Evolutionary conservation across 257 asterid genomes (phyloP).

Genomic region (Salvia miltiorrhiza): DNA sequence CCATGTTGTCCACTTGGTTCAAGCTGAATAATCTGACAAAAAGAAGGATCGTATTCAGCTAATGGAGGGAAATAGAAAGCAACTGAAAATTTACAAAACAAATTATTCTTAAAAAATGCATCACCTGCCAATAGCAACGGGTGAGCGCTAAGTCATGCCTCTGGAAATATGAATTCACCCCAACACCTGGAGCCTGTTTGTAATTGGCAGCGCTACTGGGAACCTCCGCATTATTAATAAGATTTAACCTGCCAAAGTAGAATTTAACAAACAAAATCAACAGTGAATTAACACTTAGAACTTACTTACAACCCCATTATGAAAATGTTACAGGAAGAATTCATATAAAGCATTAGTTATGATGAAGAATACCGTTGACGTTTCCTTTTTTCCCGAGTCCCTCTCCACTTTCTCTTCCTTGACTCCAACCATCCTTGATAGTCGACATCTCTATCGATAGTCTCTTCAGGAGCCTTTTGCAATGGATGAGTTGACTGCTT

Average conservation of each 20-base stretch:
- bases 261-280: conserved; percentile 11
- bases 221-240: conserved; percentile 34
- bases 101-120: conserved; percentile 19
- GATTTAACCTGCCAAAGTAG: conserved; percentile 48
- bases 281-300: background rate
- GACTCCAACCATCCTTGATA: conserved; percentile 94
- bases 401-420: conserved; percentile 95
- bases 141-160: conserved; percentile 80
- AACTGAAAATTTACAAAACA: background rate
- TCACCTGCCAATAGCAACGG: conserved; percentile 93
- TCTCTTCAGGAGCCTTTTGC: conserved; percentile 48
- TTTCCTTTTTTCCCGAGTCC: conserved; percentile 72
- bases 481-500: conserved; percentile 26
- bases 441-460: conserved; percentile 57
- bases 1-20: conserved; percentile 69
- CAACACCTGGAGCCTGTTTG: conserved; percentile 49
- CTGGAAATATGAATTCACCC: conserved; percentile 77
- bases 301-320: background rate
- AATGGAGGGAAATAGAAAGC: conserved; percentile 16
- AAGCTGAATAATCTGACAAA: conserved; percentile 79
- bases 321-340: background rate
- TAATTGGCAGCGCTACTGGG: conserved; percentile 34
- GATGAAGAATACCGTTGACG: conserved; percentile 65
- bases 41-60: conserved; percentile 18
- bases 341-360: conserved; percentile 1